Evolutionary conservation across 208 protist species (phyloP).

Genomic region (Crithidia sp.): DNA sequence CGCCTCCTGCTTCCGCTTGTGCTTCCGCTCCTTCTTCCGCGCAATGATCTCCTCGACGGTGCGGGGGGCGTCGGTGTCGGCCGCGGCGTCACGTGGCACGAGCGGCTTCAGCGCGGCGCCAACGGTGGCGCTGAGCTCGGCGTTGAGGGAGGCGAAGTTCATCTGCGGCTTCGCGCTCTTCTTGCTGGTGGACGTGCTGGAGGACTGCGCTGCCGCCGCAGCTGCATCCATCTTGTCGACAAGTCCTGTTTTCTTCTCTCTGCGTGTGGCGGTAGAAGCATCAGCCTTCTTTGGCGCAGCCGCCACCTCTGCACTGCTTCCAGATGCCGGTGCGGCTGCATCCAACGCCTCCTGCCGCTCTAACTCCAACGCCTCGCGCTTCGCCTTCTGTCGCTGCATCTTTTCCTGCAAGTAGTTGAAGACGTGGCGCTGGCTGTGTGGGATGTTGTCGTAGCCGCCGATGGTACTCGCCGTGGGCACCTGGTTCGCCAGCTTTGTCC

Average conservation of each 20-base stretch:
- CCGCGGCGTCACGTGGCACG: conserved; percentile 1
- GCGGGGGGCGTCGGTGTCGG: conserved; percentile 11
- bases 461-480: conserved; percentile 51
- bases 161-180: conserved; percentile 11
- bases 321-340: background rate
- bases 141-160: conserved; percentile 40
- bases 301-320: background rate
- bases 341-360: conserved; percentile 25
- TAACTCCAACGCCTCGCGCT: conserved; percentile 28
- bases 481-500: conserved; percentile 75
- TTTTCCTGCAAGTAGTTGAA: conserved; percentile 67
- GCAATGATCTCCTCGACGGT: conserved; percentile 70
- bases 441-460: conserved; percentile 51
- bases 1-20: conserved; percentile 65
- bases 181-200: conserved; percentile 2
- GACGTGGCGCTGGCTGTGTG: conserved; percentile 67
- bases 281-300: background rate
- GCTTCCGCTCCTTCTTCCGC: conserved; percentile 85
- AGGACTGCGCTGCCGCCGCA: background rate
- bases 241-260: too few relatives aligned
- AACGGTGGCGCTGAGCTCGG: conserved; percentile 34
- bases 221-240: background rate
- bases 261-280: too few relatives aligned
- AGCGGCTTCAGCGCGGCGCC: conserved; percentile 22
- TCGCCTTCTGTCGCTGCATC: conserved; percentile 40